These are phyloP conservation scores for Aureobasidium sp. DNA, from an alignment of 2,329 filamentous ascomycete genomes.

Conservation along the genomic window DNA sequence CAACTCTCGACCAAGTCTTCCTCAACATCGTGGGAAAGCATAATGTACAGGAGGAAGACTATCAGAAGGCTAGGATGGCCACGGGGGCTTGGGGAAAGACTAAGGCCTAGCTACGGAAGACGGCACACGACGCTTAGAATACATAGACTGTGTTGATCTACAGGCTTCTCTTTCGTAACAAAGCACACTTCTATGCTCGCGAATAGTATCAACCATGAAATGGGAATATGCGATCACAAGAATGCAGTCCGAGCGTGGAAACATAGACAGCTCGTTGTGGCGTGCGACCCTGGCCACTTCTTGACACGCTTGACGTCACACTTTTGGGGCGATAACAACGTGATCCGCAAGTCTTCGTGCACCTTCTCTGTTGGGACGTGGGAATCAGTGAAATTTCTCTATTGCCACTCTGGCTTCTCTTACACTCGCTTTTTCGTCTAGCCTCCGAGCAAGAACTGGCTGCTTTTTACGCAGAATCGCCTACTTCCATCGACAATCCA, in stretches of 20 bases:
- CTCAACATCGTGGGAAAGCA: conserved; percentile 75
- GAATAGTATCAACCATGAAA: not conserved
- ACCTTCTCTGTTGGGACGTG: conserved; percentile 11
- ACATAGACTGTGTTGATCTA: not conserved
- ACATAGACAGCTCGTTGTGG: not conserved
- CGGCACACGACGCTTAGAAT: conserved; percentile 10
- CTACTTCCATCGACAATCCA: conserved; percentile 16
- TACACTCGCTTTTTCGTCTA: not conserved
- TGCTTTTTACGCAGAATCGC: not conserved
- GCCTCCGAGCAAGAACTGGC: not conserved
- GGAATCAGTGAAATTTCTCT: not conserved
- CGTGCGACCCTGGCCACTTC: not conserved
- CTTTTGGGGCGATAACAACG: not conserved
- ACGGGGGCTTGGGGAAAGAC: conserved; percentile 13
- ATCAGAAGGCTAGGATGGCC: conserved; percentile 20
- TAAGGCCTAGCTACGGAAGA: not conserved
- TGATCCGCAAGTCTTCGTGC: conserved; percentile 10
- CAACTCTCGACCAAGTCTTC: conserved; percentile 87
- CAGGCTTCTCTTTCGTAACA: no score
- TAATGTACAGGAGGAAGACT: conserved; percentile 65
- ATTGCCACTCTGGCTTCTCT: conserved; percentile 13
- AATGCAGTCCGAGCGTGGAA: no score
- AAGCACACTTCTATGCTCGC: no score
- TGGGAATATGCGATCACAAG: no score
- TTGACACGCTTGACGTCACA: conserved; percentile 11